Percentiles rank a stretch among this genome's conserved stretches.
Conservation (phyloP, 192 early-diverging fungal species). For the Jimgerdemannia lactiflua region DNA sequence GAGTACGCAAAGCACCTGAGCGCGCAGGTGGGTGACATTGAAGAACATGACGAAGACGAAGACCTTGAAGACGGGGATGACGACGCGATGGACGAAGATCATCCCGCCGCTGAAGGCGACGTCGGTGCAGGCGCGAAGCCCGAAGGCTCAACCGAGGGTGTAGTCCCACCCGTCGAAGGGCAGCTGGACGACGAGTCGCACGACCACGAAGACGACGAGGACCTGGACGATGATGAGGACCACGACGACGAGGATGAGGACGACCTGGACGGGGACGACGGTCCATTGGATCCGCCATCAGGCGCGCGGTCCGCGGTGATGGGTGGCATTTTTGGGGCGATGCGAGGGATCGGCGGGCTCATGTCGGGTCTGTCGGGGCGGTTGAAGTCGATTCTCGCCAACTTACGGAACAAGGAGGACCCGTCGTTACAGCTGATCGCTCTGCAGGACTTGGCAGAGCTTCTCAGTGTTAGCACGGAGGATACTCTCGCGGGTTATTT, state of each 20-base stretch:
- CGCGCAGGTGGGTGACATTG: too few relatives aligned
- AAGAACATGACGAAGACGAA: slow-evolving; percentile 19
- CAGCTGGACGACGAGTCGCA: slow-evolving; percentile 24
- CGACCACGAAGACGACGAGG: slow-evolving; percentile 21
- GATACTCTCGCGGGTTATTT: slow-evolving; percentile 61
- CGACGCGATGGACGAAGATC: slow-evolving; percentile 8
- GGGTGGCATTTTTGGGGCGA: slow-evolving; percentile 30
- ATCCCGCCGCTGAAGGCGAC: slow-evolving; percentile 5
- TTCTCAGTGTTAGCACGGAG: slow-evolving; percentile 77
- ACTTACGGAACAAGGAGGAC: slow-evolving; percentile 56
- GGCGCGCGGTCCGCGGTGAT: slow-evolving; percentile 10
- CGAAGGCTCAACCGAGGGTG: slow-evolving; percentile 14
- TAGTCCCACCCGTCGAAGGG: too few relatives aligned
- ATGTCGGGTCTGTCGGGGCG: slow-evolving; percentile 37
- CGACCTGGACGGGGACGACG: slow-evolving; percentile 14
- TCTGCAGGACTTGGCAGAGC: slow-evolving; percentile 79
- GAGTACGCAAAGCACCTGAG: too few relatives aligned
- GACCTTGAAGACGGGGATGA: slow-evolving; percentile 32
- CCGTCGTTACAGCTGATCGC: slow-evolving; percentile 76
- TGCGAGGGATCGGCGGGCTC: slow-evolving; percentile 34
- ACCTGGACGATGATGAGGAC: slow-evolving; percentile 34
- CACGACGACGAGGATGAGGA: slow-evolving; percentile 34
- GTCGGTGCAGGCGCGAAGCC: slow-evolving; percentile 8
- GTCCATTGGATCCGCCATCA: slow-evolving; percentile 30
- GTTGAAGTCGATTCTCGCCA: slow-evolving; percentile 57